Base-by-base conservation (phyloP, 2,329 filamentous ascomycete genomes). In the Pestalotiopsis sp. region DNA sequence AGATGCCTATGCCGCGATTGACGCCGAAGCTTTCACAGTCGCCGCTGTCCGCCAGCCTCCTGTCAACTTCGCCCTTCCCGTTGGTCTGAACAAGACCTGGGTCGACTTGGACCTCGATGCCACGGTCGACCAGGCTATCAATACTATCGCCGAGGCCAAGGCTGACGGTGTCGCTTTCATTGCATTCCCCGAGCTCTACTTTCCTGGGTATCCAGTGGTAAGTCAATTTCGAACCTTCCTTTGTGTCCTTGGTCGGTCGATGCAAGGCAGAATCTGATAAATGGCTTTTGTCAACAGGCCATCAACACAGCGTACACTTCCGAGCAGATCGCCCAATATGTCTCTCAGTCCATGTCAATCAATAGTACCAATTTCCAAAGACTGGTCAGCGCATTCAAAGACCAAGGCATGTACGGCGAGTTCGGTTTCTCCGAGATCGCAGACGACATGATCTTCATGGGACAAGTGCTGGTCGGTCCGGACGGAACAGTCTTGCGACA, bases 371-470 rank as follows among this genome's bases (percentile, higher is more conserved):
- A 3, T 4, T 39, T 62, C 7, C 58, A 13, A 13, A 27, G 4
- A 60, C 25, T 60, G 14, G 27, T 62, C 14, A 39, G 38, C 3
- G 59, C 59, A 4, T 62, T 62, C 1, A 17, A 39, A 36, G 59
- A 62, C 59, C 12, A 14, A 11, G 59, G 59, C n/a, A 23, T 62
- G 7, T 62, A 62, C 17, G 59, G 59, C 7, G 20, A 13, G 1
- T 62, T 62, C 4, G 59, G 27, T 13, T 62, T 62, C 13, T 62
- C 59, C 4, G 59, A 62, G 31, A 13, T 62, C 1, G 36, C 59
- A 14, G 59, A 62, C 27, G 59, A 39, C 31, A 39, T 36, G 59
- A 62, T 62, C 36, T 62, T 62, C 31, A 62, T 62, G 59, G 27
- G 25, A 20, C 59, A 62, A n/a, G 27, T 62, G 1, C 20, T 62